phyloP scores from a whole-genome alignment of 1,139 yeast species.

The Lodderomyces beijingensis region DNA sequence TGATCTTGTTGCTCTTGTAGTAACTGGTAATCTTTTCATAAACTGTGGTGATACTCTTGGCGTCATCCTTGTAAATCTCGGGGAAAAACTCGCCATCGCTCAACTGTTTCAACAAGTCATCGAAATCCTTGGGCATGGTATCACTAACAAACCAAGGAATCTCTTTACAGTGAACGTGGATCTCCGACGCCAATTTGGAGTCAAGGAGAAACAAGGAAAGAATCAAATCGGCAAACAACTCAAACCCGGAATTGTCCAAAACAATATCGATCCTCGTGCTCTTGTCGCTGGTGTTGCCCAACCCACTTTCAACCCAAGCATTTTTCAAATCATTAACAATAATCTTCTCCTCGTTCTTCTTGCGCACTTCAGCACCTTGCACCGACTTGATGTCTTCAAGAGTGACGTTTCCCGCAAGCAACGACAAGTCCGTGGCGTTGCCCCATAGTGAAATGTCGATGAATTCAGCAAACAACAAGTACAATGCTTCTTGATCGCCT shows the following conservation, averaged over 20 bases:
- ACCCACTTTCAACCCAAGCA: slow-evolving; percentile 53
- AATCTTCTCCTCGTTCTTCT: slow-evolving; percentile 77
- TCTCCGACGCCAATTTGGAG: slow-evolving; percentile 53
- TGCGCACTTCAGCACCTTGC: slow-evolving; percentile 87
- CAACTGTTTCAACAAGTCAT: slow-evolving; percentile 56
- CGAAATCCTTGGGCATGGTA: slow-evolving; percentile 79
- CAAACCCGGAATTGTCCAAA: slow-evolving; percentile 94
- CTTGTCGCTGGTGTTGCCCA: slow-evolving; percentile 14
- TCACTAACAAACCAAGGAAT: slow-evolving; percentile 98
- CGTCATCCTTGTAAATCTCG: slow-evolving; percentile 27
- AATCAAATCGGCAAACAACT: slow-evolving; percentile 82
- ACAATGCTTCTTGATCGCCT: slow-evolving; percentile 44
- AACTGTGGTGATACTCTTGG: slow-evolving; percentile 32
- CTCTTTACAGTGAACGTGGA: slow-evolving; percentile 82
- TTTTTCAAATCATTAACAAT: slow-evolving; percentile 67
- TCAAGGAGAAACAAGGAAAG: slow-evolving; percentile 74
- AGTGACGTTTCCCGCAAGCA: slow-evolving; percentile 73
- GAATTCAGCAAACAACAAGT: slow-evolving; percentile 68
- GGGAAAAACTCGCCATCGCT: slow-evolving; percentile 49
- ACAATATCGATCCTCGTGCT: slow-evolving; percentile 71
- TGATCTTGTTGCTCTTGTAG: slow-evolving; percentile 46
- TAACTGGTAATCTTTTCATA: slow-evolving; percentile 49
- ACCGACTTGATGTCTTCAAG: slow-evolving; percentile 84
- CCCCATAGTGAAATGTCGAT: slow-evolving; percentile 95
- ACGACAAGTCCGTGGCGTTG: slow-evolving; percentile 90